Evolutionary conservation across 352 stramenopile genomes (phyloP), one percentile per base, ranked within the genome.

Genomic region (Phytopythium oedochilum): DNA sequence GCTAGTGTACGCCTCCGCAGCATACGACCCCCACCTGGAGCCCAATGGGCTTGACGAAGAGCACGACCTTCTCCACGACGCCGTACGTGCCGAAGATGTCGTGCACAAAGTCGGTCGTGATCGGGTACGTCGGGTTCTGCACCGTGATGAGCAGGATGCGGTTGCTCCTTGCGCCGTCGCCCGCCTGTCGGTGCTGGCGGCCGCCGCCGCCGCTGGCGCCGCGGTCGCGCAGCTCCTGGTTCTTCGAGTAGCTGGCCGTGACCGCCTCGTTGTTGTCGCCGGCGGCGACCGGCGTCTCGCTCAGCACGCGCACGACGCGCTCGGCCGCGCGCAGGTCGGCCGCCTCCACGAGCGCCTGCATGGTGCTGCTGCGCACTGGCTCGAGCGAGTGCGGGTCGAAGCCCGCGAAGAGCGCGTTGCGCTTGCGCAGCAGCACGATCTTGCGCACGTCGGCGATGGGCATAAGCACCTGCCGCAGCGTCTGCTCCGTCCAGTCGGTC

Each of bases 111-210:
- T 85, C 71, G 1, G 71, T 78, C 34, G 73, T 80, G 60, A 87
- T 78, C 11, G 71, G 73, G 36, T 80, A 81, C 53, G 70, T 82
- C 23, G 76, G 73, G 57, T 83, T 85, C 59, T 87, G 76, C 39
- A 87, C 69, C n/a, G 76, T 87, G 17, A 85, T 71, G 23, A 87
- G 68, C 60, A 87, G 38, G 49, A 87, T 87, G 47, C 73, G 73
- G 49, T 87, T 85, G 55, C 53, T 61, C 26, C 68, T 62, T 7
- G 39, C 62, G 25, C 48, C 34, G 3, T 60, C 48, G 32, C 29
- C 29, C 11, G 42, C 31, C 12, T 55, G 29, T 17, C 32, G 29
- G 6, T 61, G 35, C n/a, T 59, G 45, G 15, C 58, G 48, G 18
- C 53, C 28, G 7, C 54, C 46, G 18, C 40, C 40, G 26, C 57